These are phyloP conservation scores for Knoxia roxburghii DNA, from an alignment of 257 asterid species.

Conservation along the genomic window DNA sequence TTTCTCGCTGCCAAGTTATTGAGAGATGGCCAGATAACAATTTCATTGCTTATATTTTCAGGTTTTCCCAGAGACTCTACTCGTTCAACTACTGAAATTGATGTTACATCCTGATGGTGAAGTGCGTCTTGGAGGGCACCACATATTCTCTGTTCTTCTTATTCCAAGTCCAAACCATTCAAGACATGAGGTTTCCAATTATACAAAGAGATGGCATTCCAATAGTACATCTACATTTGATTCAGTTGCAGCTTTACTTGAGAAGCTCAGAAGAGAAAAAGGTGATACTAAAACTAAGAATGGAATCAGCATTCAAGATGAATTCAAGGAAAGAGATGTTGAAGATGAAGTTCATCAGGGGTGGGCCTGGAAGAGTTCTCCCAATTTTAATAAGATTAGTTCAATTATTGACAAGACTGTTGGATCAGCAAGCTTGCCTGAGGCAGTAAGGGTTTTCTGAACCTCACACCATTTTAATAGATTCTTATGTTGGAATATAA, in stretches of 20 bases:
- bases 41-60: constrained; percentile 21
- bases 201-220: constrained; percentile 63
- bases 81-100: constrained; percentile 76
- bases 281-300: constrained; percentile 40
- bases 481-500: not conserved
- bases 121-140: constrained; percentile 90
- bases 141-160: constrained; percentile 79
- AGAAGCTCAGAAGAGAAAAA: constrained; percentile 83
- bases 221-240: constrained; percentile 67
- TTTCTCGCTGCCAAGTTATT: constrained; percentile 1
- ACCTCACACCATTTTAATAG: not conserved
- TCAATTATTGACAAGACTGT: constrained; percentile 59
- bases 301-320: constrained; percentile 43
- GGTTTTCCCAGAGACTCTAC: constrained; percentile 90
- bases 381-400: constrained; percentile 70
- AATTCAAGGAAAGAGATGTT: constrained; percentile 37
- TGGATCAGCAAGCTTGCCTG: constrained; percentile 56
- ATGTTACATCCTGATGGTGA: constrained; percentile 86
- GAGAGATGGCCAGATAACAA: not conserved
- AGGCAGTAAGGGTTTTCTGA: constrained; percentile 43
- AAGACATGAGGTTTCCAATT: constrained; percentile 47
- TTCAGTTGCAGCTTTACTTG: constrained; percentile 79
- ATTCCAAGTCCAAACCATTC: constrained; percentile 61
- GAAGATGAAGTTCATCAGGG: constrained; percentile 73
- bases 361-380: constrained; percentile 59